Evolutionary conservation across 805 yeast genomes (phyloP).

Genomic region (Candida fluviatilis): DNA sequence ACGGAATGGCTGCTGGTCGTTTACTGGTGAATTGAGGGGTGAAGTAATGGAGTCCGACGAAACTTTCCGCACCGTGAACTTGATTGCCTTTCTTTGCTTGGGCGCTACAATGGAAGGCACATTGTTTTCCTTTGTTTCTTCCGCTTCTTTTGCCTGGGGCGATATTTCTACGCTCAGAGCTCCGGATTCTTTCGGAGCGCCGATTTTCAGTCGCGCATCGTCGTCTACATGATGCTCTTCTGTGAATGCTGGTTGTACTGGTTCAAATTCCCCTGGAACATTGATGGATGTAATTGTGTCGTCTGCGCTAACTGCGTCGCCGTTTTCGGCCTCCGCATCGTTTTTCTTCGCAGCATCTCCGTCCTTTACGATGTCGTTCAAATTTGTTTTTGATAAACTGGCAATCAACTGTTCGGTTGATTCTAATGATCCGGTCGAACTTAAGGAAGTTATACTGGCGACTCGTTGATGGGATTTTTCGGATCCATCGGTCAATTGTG

Average conservation of each 20-base stretch:
- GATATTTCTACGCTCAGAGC: not conserved
- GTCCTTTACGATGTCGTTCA: not conserved
- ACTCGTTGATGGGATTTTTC: not conserved
- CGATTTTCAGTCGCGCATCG: too few relatives aligned
- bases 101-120: not conserved
- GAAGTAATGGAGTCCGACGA: constrained; percentile 22
- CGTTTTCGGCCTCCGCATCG: too few relatives aligned
- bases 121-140: not conserved
- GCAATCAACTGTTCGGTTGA: constrained; percentile 3
- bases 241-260: too few relatives aligned
- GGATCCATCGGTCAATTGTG: not conserved
- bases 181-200: too few relatives aligned
- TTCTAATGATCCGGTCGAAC: constrained; percentile 1
- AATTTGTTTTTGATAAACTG: constrained; percentile 1
- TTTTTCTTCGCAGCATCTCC: too few relatives aligned
- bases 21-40: not conserved
- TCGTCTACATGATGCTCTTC: too few relatives aligned
- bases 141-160: not conserved
- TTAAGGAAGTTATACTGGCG: not conserved
- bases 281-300: too few relatives aligned
- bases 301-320: too few relatives aligned
- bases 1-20: not conserved
- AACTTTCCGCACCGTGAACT: constrained; percentile 32
- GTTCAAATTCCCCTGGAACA: too few relatives aligned
- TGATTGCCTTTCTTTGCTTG: constrained; percentile 21